Base-by-base conservation (phyloP, 495 filamentous ascomycete genomes). In the Penicillium pulvis region DNA sequence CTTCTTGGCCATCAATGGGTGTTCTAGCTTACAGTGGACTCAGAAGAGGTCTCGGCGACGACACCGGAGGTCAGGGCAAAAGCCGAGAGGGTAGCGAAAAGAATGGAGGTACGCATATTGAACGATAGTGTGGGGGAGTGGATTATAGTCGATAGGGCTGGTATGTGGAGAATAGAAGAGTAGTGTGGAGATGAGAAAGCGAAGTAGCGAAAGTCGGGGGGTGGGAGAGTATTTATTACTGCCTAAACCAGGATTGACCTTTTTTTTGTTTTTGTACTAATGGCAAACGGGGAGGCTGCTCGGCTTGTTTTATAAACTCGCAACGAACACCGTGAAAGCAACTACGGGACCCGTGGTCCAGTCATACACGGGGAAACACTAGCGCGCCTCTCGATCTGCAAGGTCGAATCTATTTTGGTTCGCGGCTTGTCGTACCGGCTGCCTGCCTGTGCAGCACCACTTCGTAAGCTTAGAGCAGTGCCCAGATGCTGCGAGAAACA, bases 51-150 rank as follows among this genome's bases (percentile, higher is more conserved):
- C 36, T 57, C 55, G 23, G 71, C 75, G 11, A 58, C 44, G 36
- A 42, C 64, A 28, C 55, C 60, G 52, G 51, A 54, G 39, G 51
- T 30, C 39, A 72, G 45, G 53, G 69, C 77, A 50, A 79, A 60
- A 57, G 75, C 75, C 61, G 75, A 71, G 63, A 79, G 71, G 57
- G 75, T 70, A 56, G 71, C 61, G 66, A 77, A 58, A 64, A 77
- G 44, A 62, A 77, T 57, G 17, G 71, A 69, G 61, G 61, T 61
- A 74, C 71, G 77, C 75, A 80, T 80, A 48, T 51, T 78, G 71
- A 56, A 50, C 33, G 43, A 56, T 39, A 53, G 60, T 39, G 48
- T 41, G 39, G 47, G 47, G 47, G 23, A 33, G 7, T 35, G 8
- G 7, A 24, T 20, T 16, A 35, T 28, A 42, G 47, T 46, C 30